These are phyloP conservation scores for Solanum medicagineum DNA, from an alignment of 257 asterid genomes.

Conservation along the genomic window DNA sequence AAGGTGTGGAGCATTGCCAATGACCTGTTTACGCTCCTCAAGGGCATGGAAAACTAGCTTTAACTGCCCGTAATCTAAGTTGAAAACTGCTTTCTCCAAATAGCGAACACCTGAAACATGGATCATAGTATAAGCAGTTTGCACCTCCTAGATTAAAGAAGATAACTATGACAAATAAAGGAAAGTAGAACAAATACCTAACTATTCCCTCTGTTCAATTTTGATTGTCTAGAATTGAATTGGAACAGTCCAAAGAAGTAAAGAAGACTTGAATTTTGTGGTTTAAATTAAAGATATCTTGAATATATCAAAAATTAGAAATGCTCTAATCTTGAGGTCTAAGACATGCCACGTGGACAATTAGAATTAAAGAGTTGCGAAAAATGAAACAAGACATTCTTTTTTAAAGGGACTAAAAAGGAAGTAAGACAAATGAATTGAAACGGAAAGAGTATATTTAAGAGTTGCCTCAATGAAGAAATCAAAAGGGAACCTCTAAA, in stretches of 20 bases:
- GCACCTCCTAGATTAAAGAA: not conserved
- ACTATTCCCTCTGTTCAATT: not conserved
- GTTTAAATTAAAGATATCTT: not conserved
- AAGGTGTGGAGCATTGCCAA: conserved; percentile 91
- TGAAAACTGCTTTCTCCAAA: conserved; percentile 95
- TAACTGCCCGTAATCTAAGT: conserved; percentile 86
- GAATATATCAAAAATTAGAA: not conserved
- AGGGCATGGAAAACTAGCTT: conserved; percentile 94
- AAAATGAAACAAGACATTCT: not conserved
- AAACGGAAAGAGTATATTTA: not conserved
- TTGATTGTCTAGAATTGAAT: not conserved
- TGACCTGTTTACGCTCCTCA: conserved; percentile 89
- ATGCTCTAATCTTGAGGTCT: not conserved
- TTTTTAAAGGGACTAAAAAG: not conserved
- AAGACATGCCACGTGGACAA: not conserved
- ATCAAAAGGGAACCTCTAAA: not conserved
- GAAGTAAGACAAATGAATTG: not conserved
- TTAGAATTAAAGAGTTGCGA: not conserved
- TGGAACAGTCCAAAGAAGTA: not conserved
- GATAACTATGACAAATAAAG: not conserved
- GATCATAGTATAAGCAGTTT: not conserved
- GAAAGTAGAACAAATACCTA: not conserved
- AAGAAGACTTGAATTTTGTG: not conserved
- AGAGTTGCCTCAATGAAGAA: not conserved
- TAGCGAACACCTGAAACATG: conserved; percentile 77